Evolutionary conservation across 108 stramenopile genomes (phyloP).

Genomic region (Chaetoceros muelleri): DNA sequence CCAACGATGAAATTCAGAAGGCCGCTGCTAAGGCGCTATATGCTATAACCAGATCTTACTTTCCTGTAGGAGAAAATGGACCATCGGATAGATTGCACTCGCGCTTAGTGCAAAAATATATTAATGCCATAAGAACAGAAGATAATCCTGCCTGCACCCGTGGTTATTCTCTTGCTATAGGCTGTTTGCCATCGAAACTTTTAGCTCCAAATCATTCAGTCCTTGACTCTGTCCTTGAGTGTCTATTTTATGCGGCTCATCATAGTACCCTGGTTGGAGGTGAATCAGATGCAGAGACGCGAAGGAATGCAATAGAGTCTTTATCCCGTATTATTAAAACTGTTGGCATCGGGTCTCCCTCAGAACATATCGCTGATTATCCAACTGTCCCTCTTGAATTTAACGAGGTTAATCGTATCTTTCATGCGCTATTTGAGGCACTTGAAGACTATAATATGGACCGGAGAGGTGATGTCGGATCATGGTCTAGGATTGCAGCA

Average conservation of each 20-base stretch:
- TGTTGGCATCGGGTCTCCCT: constrained; percentile 32
- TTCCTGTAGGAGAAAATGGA: constrained; percentile 70
- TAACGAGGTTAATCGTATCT: constrained; percentile 41
- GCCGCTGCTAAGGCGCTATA: constrained; percentile 67
- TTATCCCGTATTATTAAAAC: constrained; percentile 50
- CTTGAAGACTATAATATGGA: constrained; percentile 92
- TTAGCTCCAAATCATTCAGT: constrained; percentile 49
- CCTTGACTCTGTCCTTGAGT: constrained; percentile 38
- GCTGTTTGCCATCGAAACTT: constrained; percentile 74
- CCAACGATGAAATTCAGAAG: constrained; percentile 82
- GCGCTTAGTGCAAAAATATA: constrained; percentile 79
- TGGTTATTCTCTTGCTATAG: constrained; percentile 88
- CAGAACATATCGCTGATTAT: neutral
- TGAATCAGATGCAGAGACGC: constrained; percentile 92
- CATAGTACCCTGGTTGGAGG: constrained; percentile 50
- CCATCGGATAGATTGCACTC: constrained; percentile 79
- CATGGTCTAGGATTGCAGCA: constrained; percentile 91
- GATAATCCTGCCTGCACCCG: constrained; percentile 92
- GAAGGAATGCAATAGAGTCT: constrained; percentile 79
- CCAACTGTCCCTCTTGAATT: constrained; percentile 6
- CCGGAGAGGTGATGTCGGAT: constrained; percentile 97
- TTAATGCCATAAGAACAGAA: constrained; percentile 48
- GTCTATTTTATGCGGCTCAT: constrained; percentile 40
- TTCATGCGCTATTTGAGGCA: constrained; percentile 52
- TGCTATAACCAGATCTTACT: constrained; percentile 63